phyloP scores from a whole-genome alignment of 352 stramenopile species.

The Phytophthora ohioensis region DNA sequence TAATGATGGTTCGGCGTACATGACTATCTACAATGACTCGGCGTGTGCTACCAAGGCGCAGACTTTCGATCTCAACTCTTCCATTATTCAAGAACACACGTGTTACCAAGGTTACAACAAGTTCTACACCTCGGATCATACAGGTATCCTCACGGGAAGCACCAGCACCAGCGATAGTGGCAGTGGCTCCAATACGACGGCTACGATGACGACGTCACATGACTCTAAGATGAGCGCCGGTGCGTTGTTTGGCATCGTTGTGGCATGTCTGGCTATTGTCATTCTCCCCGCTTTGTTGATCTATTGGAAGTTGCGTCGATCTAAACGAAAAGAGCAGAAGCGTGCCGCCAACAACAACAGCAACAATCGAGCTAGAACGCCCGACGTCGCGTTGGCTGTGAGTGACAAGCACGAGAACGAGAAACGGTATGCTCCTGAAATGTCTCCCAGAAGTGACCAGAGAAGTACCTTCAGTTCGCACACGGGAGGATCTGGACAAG shows the following conservation, averaged over 20 bases:
- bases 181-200: conserved; percentile 20
- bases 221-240: conserved; percentile 31
- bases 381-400: conserved; percentile 36
- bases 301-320: conserved; percentile 32
- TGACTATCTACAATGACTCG: conserved; percentile 54
- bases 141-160: conserved; percentile 10
- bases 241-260: conserved; percentile 42
- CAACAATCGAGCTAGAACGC: conserved; percentile 6
- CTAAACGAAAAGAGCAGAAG: conserved; percentile 29
- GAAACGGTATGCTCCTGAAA: conserved; percentile 37
- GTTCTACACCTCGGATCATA: conserved; percentile 46
- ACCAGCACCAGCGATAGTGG: not conserved
- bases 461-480: conserved; percentile 29
- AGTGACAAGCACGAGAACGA: conserved; percentile 42
- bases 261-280: conserved; percentile 39
- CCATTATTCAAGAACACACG: conserved; percentile 29
- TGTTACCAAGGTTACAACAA: conserved; percentile 47
- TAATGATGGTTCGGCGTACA: conserved; percentile 47
- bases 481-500: conserved; percentile 22
- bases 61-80: conserved; percentile 39
- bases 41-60: conserved; percentile 39
- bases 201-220: conserved; percentile 9
- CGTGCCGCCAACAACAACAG: too few species aligned
- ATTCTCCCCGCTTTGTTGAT: conserved; percentile 37
- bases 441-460: conserved; percentile 35